Conservation (phyloP, 371 early-diverging fungal species). For the Rhizomucor pusillus region DNA sequence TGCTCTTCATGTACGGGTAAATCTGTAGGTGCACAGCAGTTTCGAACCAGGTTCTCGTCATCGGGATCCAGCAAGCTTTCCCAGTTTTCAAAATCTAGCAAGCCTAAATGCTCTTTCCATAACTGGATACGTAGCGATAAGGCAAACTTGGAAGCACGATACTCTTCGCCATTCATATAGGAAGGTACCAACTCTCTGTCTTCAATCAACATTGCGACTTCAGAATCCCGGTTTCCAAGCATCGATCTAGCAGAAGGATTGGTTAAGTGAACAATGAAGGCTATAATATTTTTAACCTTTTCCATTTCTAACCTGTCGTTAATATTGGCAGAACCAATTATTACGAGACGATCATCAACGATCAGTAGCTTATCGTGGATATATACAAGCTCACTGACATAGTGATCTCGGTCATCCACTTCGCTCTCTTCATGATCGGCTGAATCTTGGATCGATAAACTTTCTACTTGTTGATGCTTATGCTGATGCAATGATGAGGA, state of each 20-base stretch:
- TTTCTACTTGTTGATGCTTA: conserved; percentile 5
- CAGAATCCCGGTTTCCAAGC: conserved; percentile 88
- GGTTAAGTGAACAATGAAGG: no score
- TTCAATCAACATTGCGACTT: conserved; percentile 84
- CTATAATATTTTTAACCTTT: background rate
- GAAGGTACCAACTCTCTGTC: conserved; percentile 69
- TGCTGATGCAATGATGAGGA: background rate
- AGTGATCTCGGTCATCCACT: conserved; percentile 38
- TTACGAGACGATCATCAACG: conserved; percentile 80
- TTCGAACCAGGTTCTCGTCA: conserved; percentile 9
- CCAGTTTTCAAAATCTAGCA: conserved; percentile 52
- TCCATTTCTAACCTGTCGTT: conserved; percentile 47
- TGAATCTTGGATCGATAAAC: background rate
- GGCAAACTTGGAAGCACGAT: conserved; percentile 73
- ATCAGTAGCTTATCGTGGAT: conserved; percentile 93
- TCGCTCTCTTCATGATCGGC: conserved; percentile 5
- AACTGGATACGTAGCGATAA: conserved; percentile 72
- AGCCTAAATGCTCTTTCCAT: conserved; percentile 87
- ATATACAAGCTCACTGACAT: conserved; percentile 84
- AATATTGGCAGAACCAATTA: conserved; percentile 76
- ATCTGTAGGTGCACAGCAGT: conserved; percentile 1
- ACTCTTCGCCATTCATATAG: conserved; percentile 72
- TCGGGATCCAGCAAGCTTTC: conserved; percentile 17
- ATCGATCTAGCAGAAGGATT: conserved; percentile 12
- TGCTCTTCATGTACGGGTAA: background rate